These are phyloP conservation scores for Aegilops sharonensis DNA, from an alignment of 176 grass and related monocot species.

Conservation along the genomic window DNA sequence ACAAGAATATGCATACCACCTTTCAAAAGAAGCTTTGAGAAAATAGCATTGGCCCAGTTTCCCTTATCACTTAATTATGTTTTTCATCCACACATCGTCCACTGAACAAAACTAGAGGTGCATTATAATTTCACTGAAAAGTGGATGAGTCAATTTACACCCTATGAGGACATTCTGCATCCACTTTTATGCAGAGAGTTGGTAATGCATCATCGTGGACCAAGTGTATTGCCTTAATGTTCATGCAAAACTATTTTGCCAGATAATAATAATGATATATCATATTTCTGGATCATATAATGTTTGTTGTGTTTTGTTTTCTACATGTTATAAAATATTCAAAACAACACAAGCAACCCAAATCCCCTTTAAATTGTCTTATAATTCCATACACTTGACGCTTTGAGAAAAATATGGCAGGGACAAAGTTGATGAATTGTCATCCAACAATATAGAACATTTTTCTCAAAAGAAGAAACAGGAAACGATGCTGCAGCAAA, in stretches of 20 bases:
- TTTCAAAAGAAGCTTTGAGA: constrained; percentile 12
- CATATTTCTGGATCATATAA: background rate
- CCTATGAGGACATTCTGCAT: background rate
- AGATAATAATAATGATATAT: background rate
- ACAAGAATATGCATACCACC: constrained; percentile 9
- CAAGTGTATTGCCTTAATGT: background rate
- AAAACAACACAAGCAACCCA: background rate
- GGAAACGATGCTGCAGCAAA: background rate
- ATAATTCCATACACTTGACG: background rate
- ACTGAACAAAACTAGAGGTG: constrained; percentile 4
- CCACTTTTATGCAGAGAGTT: background rate
- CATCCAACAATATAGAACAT: constrained; percentile 9
- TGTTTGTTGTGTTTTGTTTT: constrained; percentile 26
- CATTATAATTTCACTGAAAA: constrained; percentile 5
- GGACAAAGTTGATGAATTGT: constrained; percentile 1
- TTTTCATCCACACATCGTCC: constrained; percentile 1
- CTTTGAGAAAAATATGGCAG: constrained; percentile 20
- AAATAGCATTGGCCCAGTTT: constrained; percentile 7
- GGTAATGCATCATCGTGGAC: background rate
- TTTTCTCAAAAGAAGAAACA: constrained; percentile 8
- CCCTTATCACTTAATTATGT: constrained; percentile 5
- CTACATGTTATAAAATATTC: constrained; percentile 9
- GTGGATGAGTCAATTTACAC: background rate
- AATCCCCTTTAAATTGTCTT: background rate
- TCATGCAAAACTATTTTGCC: constrained; percentile 9